These are phyloP conservation scores for Pouteria glomerata DNA, from an alignment of 148 eudicot species.

Conservation along the genomic window DNA sequence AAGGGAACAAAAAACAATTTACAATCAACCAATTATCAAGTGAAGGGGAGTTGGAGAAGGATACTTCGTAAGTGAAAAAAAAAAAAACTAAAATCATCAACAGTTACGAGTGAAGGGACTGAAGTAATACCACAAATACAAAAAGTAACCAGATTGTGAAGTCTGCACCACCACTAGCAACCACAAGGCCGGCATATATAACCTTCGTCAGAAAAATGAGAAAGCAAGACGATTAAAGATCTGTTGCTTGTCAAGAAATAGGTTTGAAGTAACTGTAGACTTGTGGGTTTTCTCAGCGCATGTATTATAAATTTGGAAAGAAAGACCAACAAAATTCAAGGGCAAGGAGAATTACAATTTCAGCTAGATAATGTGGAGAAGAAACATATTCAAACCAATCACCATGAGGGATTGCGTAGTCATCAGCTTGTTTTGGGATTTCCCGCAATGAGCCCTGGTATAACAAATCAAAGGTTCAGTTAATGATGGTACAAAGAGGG, in stretches of 20 bases:
- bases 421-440: conserved; percentile 36
- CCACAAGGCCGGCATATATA: conserved; percentile 71
- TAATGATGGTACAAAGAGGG: background rate
- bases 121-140: conserved; percentile 68
- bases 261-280: too few relatives aligned
- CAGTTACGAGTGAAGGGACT: background rate
- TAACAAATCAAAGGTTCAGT: background rate
- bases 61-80: background rate
- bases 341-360: conserved; percentile 48
- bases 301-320: background rate
- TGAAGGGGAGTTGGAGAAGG: too few relatives aligned
- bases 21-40: too few relatives aligned
- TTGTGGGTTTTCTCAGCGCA: background rate
- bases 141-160: conserved; percentile 78
- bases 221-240: background rate
- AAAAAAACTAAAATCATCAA: background rate
- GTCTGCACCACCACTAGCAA: conserved; percentile 75
- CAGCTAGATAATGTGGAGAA: conserved; percentile 88
- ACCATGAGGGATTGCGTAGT: conserved; percentile 68
- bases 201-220: conserved; percentile 45
- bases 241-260: background rate
- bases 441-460: conserved; percentile 71
- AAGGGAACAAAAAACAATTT: background rate
- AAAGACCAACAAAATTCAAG: background rate
- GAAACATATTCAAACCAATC: conserved; percentile 89